Percentiles rank a stretch among this genome's conserved stretches.
These are phyloP conservation scores for Vigna radiata DNA, from an alignment of 306 rosid species.

Conservation along the genomic window DNA sequence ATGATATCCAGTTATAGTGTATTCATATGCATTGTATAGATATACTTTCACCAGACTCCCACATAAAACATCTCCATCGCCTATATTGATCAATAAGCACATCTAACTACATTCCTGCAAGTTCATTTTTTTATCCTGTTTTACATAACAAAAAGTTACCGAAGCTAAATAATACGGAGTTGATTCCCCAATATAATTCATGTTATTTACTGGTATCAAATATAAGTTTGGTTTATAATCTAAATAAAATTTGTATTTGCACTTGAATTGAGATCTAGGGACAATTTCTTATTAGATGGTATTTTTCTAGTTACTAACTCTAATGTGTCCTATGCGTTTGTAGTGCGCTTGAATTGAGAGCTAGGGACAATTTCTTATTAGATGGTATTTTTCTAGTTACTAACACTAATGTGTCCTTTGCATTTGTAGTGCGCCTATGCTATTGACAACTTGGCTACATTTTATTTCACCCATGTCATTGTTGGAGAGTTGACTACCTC, in stretches of 20 bases:
- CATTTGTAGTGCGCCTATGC: slow-evolving; percentile 78
- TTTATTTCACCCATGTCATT: slow-evolving; percentile 72
- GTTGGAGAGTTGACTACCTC: slow-evolving; percentile 72
- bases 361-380: neutral
- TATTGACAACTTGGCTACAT: slow-evolving; percentile 84
- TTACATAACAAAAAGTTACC: too few relatives aligned
- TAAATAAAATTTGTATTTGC: neutral
- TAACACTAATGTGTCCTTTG: slow-evolving; percentile 14
- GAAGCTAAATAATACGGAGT: too few relatives aligned
- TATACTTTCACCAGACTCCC: too few relatives aligned
- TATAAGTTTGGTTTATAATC: neutral
- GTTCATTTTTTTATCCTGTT: too few relatives aligned
- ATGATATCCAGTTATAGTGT: too few relatives aligned
- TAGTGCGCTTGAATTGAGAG: slow-evolving; percentile 28
- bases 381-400: slow-evolving; percentile 25
- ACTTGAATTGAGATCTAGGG: slow-evolving; percentile 19
- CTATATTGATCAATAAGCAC: too few relatives aligned
- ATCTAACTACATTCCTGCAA: too few relatives aligned
- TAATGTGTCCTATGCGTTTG: slow-evolving; percentile 22
- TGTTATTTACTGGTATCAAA: neutral
- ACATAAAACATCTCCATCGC: too few relatives aligned
- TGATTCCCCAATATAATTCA: neutral
- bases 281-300: slow-evolving; percentile 1
- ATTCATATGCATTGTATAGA: too few relatives aligned
- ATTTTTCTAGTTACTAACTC: slow-evolving; percentile 18